Percentiles rank a stretch among this genome's conserved stretches.
Evolutionary conservation across 148 eudicot species (phyloP).

Genomic region (Heliosperma pusillum): DNA sequence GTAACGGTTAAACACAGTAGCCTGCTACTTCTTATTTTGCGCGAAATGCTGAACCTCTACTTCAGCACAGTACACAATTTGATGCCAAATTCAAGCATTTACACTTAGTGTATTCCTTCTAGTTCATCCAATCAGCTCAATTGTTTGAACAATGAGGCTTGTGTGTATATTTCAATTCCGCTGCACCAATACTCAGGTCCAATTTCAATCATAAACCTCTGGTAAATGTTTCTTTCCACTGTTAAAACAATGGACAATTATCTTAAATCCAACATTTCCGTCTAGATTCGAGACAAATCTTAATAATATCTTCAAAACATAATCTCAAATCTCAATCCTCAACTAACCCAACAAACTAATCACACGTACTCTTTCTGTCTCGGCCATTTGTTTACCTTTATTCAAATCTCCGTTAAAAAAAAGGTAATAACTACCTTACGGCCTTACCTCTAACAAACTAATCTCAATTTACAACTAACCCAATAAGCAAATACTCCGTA

Average conservation of each 20-base stretch:
- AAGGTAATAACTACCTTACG: too few species aligned
- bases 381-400: too few species aligned
- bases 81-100: background rate
- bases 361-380: background rate
- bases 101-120: too few species aligned
- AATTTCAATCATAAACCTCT: background rate
- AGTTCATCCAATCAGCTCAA: too few species aligned
- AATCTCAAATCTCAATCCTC: too few species aligned
- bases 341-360: background rate
- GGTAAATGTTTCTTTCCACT: background rate
- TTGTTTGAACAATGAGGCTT: too few species aligned
- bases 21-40: background rate
- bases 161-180: too few species aligned
- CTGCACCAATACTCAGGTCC: background rate
- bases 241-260: background rate
- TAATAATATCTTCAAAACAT: too few species aligned
- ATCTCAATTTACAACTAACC: background rate
- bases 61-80: background rate
- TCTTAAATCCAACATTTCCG: background rate
- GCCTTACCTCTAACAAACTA: too few species aligned
- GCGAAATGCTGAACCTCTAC: background rate
- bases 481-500: background rate
- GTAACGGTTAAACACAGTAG: too few species aligned
- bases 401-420: too few species aligned
- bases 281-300: background rate